Percentiles rank a stretch among this genome's conserved stretches.
phyloP scores from a whole-genome alignment of 306 rosid genomes.

The Senna siamea region DNA sequence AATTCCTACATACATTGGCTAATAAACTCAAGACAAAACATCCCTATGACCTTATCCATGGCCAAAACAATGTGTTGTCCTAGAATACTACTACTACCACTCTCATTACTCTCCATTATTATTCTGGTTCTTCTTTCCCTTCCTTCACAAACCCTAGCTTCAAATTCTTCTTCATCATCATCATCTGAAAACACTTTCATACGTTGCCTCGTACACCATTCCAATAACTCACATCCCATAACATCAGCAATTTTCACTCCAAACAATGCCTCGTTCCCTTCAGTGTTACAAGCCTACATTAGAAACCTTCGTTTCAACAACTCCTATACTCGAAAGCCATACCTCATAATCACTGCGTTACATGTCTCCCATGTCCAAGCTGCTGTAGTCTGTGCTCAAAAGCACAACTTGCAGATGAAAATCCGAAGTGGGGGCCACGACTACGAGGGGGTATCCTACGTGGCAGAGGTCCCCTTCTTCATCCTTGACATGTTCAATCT shows the following conservation, averaged over 20 bases:
- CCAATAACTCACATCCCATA: conserved; percentile 46
- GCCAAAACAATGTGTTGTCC: neutral
- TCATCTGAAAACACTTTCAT: conserved; percentile 28
- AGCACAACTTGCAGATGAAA: conserved; percentile 50
- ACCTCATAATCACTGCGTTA: conserved; percentile 51
- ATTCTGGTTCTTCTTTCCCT: neutral
- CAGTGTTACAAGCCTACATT: conserved; percentile 53
- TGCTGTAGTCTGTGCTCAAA: conserved; percentile 49
- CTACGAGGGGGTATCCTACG: conserved; percentile 61
- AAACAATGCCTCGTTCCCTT: conserved; percentile 46
- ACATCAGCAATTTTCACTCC: conserved; percentile 46
- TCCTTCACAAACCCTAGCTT: neutral
- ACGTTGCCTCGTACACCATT: conserved; percentile 47
- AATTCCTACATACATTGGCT: neutral
- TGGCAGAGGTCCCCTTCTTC: conserved; percentile 50
- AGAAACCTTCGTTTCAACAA: conserved; percentile 71
- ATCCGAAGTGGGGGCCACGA: conserved; percentile 68
- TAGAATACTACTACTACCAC: neutral
- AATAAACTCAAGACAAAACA: neutral
- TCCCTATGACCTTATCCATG: no score
- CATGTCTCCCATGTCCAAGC: conserved; percentile 56
- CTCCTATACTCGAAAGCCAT: conserved; percentile 53
- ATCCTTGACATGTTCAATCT: conserved; percentile 65
- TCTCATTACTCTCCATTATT: neutral
- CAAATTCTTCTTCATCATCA: neutral